Percentiles rank a stretch among this genome's conserved stretches.
phyloP scores from a whole-genome alignment of 1,139 yeast genomes.

The Pichia sorboxylosa region DNA sequence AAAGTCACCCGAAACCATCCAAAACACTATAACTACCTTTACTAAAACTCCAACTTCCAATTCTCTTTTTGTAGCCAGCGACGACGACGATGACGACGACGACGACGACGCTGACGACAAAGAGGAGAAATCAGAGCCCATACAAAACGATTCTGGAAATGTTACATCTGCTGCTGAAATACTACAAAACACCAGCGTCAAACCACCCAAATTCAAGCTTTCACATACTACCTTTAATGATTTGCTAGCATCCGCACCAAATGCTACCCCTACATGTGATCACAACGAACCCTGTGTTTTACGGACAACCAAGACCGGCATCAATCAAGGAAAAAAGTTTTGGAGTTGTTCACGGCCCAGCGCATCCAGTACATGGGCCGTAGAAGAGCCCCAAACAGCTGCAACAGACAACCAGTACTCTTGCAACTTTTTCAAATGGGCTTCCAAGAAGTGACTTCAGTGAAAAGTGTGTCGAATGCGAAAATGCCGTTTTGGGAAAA shows the following conservation, averaged over 20 bases:
- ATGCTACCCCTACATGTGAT: constrained; percentile 32
- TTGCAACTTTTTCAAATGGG: constrained; percentile 32
- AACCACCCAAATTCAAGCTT: constrained; percentile 1
- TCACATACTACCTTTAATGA: constrained; percentile 11
- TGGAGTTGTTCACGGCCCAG: constrained; percentile 43
- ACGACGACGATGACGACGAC: constrained; percentile 9
- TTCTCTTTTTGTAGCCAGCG: constrained; percentile 12
- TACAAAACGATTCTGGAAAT: not conserved
- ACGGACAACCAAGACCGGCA: constrained; percentile 35
- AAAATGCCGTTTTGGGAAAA: not conserved
- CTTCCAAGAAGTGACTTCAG: too few relatives aligned
- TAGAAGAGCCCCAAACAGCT: not conserved
- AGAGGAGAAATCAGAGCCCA: not conserved
- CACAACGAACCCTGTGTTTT: constrained; percentile 40
- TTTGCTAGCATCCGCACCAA: not conserved
- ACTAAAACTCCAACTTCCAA: not conserved
- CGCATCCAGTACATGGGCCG: constrained; percentile 15
- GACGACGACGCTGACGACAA: not conserved
- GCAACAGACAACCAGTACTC: not conserved
- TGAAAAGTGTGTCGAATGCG: not conserved
- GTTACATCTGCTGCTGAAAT: not conserved
- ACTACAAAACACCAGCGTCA: too few relatives aligned
- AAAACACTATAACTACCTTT: constrained; percentile 17
- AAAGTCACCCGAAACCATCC: constrained; percentile 11
- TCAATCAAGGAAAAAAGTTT: constrained; percentile 41